Base-by-base conservation (phyloP, 1,139 yeast genomes). In the Pichia sp. region DNA sequence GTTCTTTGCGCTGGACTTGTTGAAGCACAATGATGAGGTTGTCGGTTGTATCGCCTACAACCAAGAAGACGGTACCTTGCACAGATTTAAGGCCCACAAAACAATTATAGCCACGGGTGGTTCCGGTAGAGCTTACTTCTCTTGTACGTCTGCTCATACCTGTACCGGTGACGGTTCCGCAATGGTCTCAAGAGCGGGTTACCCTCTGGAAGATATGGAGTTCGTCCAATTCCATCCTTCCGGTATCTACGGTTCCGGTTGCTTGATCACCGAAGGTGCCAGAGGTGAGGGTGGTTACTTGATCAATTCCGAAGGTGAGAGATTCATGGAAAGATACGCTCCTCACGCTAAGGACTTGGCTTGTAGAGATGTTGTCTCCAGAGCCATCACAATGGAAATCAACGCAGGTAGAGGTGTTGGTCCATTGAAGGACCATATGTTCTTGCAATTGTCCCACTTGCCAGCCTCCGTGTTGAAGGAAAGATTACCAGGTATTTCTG, bases 391-490 rank as follows among this genome's bases (percentile, higher is more conserved):
- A 61, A 84, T 93, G 91, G 99, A 93, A 78, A 93, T 93, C 72
- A 89, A 96, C 71, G 98, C 89, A 67, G 98, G 98, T 67, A 89
- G 99, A 78, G 99, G 99, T 82, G 98, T 95, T 59, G 99, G 99
- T 66, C 93, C 95, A 66, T 81, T 82, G 68, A 87, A 87, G 76
- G 99, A 93, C 76, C 99, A 93, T 80, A 87, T 93, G 84, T 85
- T 72, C 80, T 83, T 93, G 73, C 99, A 93, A 79, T 83, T 93
- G 72, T 85, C 93, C 58, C 99, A 93, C 73, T 79, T 93, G 71
- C 99, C 99, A 54, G 87, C 97, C 50, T 76, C 87, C 55, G 97
- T 93, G 50, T 81, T 93, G 70, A 84, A 89, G 72, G 97, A 91
- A 79, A 88, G 99, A 80, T 81, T 93, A 70, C 99, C 99, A 66